Evolutionary conservation across 2,329 filamentous ascomycete species (phyloP), one percentile per base, ranked within the genome.

Genomic region (Bertia moriformis): DNA sequence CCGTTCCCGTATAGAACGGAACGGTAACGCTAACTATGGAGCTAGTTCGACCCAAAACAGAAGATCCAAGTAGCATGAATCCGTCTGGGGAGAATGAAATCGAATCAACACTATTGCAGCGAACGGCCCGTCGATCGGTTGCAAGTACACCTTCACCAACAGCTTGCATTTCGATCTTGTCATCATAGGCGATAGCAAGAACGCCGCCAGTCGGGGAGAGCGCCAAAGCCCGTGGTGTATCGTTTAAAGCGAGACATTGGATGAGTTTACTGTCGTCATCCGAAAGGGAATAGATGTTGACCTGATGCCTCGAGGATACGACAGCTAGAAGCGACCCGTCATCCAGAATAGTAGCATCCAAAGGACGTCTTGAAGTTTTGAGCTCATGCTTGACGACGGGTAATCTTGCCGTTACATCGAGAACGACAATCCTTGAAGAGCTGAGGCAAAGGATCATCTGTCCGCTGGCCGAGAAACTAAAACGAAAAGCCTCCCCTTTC

Each of bases 391-490:
- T 35, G 12, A 35, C 32, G 10, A 15, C 32, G 15, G 15, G 7
- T 7, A 15, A 17, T 10, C 17, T 15, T 10, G 32, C 7, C 7
- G 32, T 35, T 15, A 35, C 10, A 15, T 10, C 32, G 15, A 35
- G 10, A 7, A 35, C 32, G 7, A 35, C 32, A 15, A 35, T 35
- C 15, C 32, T 10, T 7, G 32, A 35, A 10, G 32, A 35, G 15
- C 32, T 35, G 32, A 35, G 10, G 15, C 32, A 35, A 17, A 35
- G 32, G 15, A 35, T 17, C 32, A 35, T 35, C 10, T 35, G 32
- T 10, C 12, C 32, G 15, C 17, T 35, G 15, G 32, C 12, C 15
- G 32, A 35, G 15, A 35, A 35, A 12, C 10, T 7, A 35, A 35
- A 35, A 7, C 32, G 32, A 35, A 35, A 35, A 12, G 15, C 32